phyloP scores from a whole-genome alignment of 2,329 filamentous ascomycete genomes.

The Aspergillus pseudotamarii region DNA sequence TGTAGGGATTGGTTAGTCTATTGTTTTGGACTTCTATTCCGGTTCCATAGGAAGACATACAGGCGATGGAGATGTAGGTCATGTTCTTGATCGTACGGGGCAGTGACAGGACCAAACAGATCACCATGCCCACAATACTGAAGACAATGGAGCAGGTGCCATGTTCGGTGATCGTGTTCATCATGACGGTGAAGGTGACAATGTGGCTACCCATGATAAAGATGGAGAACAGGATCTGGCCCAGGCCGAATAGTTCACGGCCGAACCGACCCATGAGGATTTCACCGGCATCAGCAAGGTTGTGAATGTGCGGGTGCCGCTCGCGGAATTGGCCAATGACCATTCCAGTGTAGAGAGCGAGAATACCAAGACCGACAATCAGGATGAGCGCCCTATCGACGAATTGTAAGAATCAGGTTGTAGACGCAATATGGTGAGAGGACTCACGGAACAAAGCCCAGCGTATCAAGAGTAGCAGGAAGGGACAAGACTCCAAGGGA shows the following conservation, averaged over 20 bases:
- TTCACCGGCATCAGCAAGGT: conserved; percentile 68
- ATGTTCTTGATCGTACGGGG: conserved; percentile 66
- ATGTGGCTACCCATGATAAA: conserved; percentile 74
- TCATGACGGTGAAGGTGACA: conserved; percentile 69
- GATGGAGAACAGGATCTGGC: conserved; percentile 65
- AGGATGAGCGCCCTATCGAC: conserved; percentile 52
- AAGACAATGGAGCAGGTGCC: conserved; percentile 66
- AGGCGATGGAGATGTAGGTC: conserved; percentile 62
- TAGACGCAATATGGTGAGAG: not conserved
- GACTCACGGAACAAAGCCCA: conserved; percentile 55
- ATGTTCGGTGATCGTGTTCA: conserved; percentile 65
- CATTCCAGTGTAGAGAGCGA: conserved; percentile 62
- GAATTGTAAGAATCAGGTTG: not conserved
- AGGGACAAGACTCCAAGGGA: conserved; percentile 60
- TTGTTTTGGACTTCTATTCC: not conserved
- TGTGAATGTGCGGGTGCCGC: conserved; percentile 61
- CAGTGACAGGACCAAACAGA: conserved; percentile 62
- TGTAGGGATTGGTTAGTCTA: conserved; percentile 21
- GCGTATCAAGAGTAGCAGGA: conserved; percentile 52
- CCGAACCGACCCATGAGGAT: conserved; percentile 64
- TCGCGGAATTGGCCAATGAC: conserved; percentile 62
- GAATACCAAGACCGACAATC: conserved; percentile 56
- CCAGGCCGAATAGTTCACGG: conserved; percentile 64
- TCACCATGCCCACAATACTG: conserved; percentile 58
- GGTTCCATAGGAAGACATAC: conserved; percentile 31